Evolutionary conservation across 495 filamentous ascomycete genomes (phyloP).

Genomic region (Patellaria atrata): DNA sequence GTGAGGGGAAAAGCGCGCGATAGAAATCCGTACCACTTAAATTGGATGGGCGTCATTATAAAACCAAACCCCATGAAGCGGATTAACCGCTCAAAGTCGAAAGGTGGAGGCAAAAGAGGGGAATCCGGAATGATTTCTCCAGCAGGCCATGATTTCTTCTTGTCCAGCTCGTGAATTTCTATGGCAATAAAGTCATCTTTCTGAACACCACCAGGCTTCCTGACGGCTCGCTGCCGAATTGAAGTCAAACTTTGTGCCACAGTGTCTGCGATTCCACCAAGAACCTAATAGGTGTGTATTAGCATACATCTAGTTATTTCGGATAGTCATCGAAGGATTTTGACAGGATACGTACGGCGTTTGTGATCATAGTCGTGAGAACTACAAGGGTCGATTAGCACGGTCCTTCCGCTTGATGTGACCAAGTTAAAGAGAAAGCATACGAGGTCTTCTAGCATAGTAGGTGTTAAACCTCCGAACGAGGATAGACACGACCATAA

Average conservation of each 20-base stretch:
- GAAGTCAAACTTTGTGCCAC: slow-evolving; percentile 87
- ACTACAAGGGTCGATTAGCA: slow-evolving; percentile 38
- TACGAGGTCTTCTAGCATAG: slow-evolving; percentile 77
- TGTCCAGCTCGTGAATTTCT: slow-evolving; percentile 80
- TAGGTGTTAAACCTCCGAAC: slow-evolving; percentile 82
- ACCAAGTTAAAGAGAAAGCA: slow-evolving; percentile 11
- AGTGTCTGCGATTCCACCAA: slow-evolving; percentile 89
- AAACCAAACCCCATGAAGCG: slow-evolving; percentile 96
- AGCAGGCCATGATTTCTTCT: slow-evolving; percentile 55
- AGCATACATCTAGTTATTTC: not conserved
- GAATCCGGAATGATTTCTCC: slow-evolving; percentile 56
- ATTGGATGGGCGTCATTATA: slow-evolving; percentile 89
- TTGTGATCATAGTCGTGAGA: slow-evolving; percentile 95
- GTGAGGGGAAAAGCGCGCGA: slow-evolving; percentile 73
- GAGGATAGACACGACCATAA: slow-evolving; percentile 67
- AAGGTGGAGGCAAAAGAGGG: slow-evolving; percentile 53
- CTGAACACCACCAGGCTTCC: slow-evolving; percentile 38
- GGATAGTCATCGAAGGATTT: no score
- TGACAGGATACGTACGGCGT: slow-evolving; percentile 50
- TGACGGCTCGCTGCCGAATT: slow-evolving; percentile 50
- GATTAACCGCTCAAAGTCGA: slow-evolving; percentile 87
- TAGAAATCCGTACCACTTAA: slow-evolving; percentile 88
- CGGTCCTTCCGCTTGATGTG: not conserved
- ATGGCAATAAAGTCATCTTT: slow-evolving; percentile 66
- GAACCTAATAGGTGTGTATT: slow-evolving; percentile 33